Percentiles rank a stretch among this genome's conserved stretches.
phyloP scores from a whole-genome alignment of 495 filamentous ascomycete genomes.

The Aspergillus hancockii region DNA sequence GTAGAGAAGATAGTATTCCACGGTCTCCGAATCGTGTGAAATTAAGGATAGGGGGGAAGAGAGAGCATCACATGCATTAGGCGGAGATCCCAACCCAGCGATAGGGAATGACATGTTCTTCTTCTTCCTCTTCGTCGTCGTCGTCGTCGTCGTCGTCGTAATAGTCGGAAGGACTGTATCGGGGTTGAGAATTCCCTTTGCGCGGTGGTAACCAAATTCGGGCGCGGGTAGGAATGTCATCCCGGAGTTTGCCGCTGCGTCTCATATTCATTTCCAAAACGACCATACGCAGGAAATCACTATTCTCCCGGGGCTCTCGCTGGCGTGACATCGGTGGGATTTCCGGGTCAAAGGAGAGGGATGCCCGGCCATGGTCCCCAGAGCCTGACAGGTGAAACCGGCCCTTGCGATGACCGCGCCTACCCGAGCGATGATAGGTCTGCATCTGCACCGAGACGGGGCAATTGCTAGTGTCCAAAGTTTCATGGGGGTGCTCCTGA shows the following conservation, averaged over 20 bases:
- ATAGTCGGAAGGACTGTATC: constrained; percentile 25
- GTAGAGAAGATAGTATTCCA: not conserved
- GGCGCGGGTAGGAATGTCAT: constrained; percentile 78
- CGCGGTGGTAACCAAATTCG: constrained; percentile 86
- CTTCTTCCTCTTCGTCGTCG: constrained; percentile 29
- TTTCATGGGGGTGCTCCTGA: constrained; percentile 44
- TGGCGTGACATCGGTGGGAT: constrained; percentile 62
- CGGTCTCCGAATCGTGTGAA: not conserved
- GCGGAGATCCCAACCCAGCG: constrained; percentile 47
- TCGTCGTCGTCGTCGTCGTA: constrained; percentile 31
- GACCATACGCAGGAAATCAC: constrained; percentile 89
- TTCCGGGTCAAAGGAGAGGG: constrained; percentile 47
- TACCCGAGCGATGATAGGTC: constrained; percentile 60
- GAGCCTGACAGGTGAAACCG: constrained; percentile 31
- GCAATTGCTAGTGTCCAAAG: constrained; percentile 43
- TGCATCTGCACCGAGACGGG: constrained; percentile 87
- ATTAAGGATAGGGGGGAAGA: not conserved
- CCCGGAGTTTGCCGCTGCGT: constrained; percentile 83
- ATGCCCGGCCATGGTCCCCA: constrained; percentile 33
- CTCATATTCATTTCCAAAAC: constrained; percentile 99
- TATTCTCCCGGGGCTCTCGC: constrained; percentile 89
- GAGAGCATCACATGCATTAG: constrained; percentile 16
- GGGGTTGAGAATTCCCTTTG: constrained; percentile 43
- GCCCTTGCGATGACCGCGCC: constrained; percentile 36
- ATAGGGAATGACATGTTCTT: constrained; percentile 37